Percentiles rank a stretch among this genome's conserved stretches.
Evolutionary conservation across 2,329 filamentous ascomycete species (phyloP).

Genomic region (Achaetomium macrosporum): DNA sequence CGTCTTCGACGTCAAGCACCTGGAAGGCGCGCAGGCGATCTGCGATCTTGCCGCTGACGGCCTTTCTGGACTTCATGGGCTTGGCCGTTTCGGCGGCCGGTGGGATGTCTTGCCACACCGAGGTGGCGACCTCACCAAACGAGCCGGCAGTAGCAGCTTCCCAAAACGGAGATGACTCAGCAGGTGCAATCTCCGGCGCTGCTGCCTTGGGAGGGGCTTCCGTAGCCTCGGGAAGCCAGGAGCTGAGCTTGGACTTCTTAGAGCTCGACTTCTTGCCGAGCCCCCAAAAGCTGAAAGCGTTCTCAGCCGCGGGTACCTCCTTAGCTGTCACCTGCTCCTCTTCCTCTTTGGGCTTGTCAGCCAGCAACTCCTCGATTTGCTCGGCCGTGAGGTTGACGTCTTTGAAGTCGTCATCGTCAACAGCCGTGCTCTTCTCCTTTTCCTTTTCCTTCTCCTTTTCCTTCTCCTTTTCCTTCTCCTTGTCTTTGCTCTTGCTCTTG

Average conservation of each 20-base stretch:
- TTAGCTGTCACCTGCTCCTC: slow-evolving; percentile 27
- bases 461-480: slow-evolving; percentile 27
- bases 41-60: slow-evolving; percentile 47
- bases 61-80: slow-evolving; percentile 45
- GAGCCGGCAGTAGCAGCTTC: slow-evolving; percentile 36
- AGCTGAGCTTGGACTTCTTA: slow-evolving; percentile 29
- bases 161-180: slow-evolving; percentile 45
- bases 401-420: slow-evolving; percentile 30
- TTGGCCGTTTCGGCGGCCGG: slow-evolving; percentile 33
- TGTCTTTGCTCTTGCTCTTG: slow-evolving; percentile 21
- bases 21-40: slow-evolving; percentile 55
- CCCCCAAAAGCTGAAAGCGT: slow-evolving; percentile 55
- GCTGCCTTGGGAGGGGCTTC: slow-evolving; percentile 19
- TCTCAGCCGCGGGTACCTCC: slow-evolving; percentile 25
- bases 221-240: slow-evolving; percentile 20
- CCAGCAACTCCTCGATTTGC: slow-evolving; percentile 40
- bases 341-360: slow-evolving; percentile 18
- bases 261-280: slow-evolving; percentile 38
- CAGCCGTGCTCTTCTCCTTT: slow-evolving; percentile 18
- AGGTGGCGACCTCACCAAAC: slow-evolving; percentile 22
- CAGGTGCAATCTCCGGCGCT: slow-evolving; percentile 37
- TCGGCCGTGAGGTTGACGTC: slow-evolving; percentile 36
- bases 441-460: slow-evolving; percentile 23
- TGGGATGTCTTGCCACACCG: slow-evolving; percentile 32
- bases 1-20: slow-evolving; percentile 30